Base-by-base conservation (phyloP, 2,329 filamentous ascomycete genomes). In the Trichophyton schoenleinii region DNA sequence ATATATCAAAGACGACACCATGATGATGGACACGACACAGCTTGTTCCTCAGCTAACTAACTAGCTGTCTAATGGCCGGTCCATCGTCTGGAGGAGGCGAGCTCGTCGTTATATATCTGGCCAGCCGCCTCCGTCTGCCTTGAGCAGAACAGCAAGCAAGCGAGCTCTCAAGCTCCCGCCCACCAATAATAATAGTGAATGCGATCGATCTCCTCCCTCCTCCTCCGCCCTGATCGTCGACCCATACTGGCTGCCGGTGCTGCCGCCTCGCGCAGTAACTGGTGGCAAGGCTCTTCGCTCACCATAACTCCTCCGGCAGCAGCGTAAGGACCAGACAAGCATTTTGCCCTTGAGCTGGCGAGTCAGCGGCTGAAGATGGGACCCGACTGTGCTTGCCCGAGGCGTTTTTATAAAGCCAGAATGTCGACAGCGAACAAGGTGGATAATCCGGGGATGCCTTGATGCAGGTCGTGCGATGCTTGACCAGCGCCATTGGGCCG, bases 1-100 rank as follows among this genome's bases (percentile, higher is more conserved):
- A 48, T 31, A 57, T 34, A 34, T 44, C 61, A 60, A 52, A 20
- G 65, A 64, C 25, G 65, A 64, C 59, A 64, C 70, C 69, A 72
- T 71, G 38, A 63, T 63, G 59, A 20, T 63, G 57, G 15, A 38
- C 34, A 38, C 9, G 34, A 38, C 34, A 38, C 34, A 13, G 11
- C 34, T 38, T 38, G 34, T 38, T 38, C 28, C 28, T 31, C 28
- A 13, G 13, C 13, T 38, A 8, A 38, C 2, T 11, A 28, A 6
- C 6, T 7, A 31, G 28, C 28, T 31, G 28, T 7, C 28, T 31
- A 31, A 31, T 31, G 28, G 28, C 28, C 6, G 28, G 28, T 31
- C 5, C 28, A 31, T 31, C 28, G 28, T 31, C 6, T 13, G 2
- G 15, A 13, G 41, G 3, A 8, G 41, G 8, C 15, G 41, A n/a